Conservation (phyloP, 225 moss, liverwort and hornwort genomes). For the Straminergon stramineum region DNA sequence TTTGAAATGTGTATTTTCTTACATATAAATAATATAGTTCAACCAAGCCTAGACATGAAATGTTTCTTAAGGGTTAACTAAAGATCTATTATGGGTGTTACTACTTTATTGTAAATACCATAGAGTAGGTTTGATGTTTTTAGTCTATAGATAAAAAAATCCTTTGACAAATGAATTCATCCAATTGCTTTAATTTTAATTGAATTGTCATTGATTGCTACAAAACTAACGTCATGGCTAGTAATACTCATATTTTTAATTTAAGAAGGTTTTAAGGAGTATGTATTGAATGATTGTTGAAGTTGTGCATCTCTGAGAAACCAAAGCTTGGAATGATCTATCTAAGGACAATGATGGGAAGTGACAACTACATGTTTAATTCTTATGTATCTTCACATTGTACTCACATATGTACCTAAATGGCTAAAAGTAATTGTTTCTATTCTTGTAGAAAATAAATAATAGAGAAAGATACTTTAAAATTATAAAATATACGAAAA, state of each 20-base stretch:
- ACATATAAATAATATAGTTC: no score
- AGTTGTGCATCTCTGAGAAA: background rate
- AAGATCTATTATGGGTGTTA: background rate
- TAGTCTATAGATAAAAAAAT: background rate
- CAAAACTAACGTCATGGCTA: background rate
- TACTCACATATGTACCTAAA: background rate
- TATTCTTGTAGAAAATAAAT: background rate
- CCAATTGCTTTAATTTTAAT: background rate
- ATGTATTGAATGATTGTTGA: background rate
- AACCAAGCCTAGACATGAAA: fast-evolving
- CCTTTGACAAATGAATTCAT: background rate
- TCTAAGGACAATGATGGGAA: background rate
- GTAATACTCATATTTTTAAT: background rate
- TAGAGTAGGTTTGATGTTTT: background rate
- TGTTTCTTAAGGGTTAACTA: background rate
- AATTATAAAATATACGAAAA: no score
- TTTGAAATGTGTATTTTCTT: background rate
- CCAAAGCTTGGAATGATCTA: background rate
- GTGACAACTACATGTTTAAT: background rate
- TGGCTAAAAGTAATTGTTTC: background rate
- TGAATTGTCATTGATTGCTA: background rate
- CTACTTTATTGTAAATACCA: background rate
- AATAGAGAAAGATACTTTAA: background rate
- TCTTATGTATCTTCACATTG: background rate
- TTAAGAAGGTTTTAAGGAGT: background rate